Evolutionary conservation across 1,139 yeast species (phyloP).

Genomic region (Trichomonascaceae sp.): DNA sequence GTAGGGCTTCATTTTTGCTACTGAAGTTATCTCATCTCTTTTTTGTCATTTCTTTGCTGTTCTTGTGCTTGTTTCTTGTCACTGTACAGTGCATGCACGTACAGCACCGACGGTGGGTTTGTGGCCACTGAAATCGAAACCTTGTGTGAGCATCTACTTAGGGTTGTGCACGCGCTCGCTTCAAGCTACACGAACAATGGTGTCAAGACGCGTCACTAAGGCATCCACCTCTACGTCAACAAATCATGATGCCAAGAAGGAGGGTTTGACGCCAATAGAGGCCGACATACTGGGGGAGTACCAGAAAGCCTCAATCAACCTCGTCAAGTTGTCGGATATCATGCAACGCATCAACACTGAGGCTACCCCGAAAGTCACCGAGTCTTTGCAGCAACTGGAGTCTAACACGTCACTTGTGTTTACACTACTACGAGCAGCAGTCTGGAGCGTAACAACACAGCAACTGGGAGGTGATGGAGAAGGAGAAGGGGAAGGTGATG

Average conservation of each 20-base stretch:
- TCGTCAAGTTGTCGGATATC: constrained; percentile 16
- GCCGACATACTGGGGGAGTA: constrained; percentile 20
- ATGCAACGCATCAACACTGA: constrained; percentile 10
- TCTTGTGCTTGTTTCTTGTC: too few species aligned
- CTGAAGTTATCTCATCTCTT: constrained; percentile 5
- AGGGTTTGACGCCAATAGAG: constrained; percentile 13
- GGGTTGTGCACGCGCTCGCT: too few species aligned
- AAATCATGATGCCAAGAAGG: not conserved
- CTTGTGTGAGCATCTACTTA: not conserved
- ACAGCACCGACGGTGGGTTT: too few species aligned
- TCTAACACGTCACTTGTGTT: constrained; percentile 44
- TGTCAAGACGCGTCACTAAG: too few species aligned
- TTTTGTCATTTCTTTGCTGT: not conserved
- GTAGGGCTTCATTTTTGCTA: constrained; percentile 7
- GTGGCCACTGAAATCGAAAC: not conserved
- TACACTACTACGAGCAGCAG: constrained; percentile 47
- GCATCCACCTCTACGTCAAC: not conserved
- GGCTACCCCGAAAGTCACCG: constrained; percentile 30
- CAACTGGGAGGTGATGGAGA: constrained; percentile 19
- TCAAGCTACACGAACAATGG: too few species aligned
- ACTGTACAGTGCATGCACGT: too few species aligned
- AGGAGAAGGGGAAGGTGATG: constrained; percentile 4
- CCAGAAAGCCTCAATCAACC: constrained; percentile 17
- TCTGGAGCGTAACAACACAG: constrained; percentile 37
- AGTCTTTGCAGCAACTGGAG: constrained; percentile 38